These are phyloP conservation scores for Teunomyces stri DNA, from an alignment of 805 yeast genomes.

Conservation along the genomic window DNA sequence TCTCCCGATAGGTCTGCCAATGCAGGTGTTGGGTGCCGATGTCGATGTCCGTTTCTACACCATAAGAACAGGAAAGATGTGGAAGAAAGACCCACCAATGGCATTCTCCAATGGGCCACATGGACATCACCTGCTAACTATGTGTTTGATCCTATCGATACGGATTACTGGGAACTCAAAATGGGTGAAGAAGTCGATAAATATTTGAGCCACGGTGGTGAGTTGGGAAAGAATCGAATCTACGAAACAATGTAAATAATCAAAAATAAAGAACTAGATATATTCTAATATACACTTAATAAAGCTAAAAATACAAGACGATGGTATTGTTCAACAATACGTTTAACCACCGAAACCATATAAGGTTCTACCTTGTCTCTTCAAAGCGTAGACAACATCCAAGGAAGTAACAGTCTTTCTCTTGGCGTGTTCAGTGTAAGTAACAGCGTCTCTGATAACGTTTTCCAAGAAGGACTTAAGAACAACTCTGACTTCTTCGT, in stretches of 20 bases:
- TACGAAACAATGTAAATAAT: neutral
- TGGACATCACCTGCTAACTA: conserved; percentile 15
- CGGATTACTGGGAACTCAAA: conserved; percentile 15
- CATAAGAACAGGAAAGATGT: conserved; percentile 9
- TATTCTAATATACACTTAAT: conserved; percentile 25
- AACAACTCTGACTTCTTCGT: conserved; percentile 98
- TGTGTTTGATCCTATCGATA: conserved; percentile 11
- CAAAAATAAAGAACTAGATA: conserved; percentile 6
- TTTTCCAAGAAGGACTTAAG: conserved; percentile 93
- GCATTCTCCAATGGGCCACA: conserved; percentile 16
- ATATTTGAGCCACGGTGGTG: conserved; percentile 10
- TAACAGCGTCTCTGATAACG: conserved; percentile 98
- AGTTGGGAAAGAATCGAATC: conserved; percentile 5
- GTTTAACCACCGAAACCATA: conserved; percentile 98
- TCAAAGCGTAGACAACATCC: conserved; percentile 98
- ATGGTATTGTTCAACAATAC: conserved; percentile 10
- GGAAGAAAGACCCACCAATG: conserved; percentile 16
- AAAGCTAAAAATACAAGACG: conserved; percentile 4
- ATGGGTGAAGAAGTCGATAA: conserved; percentile 10
- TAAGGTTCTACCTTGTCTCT: conserved; percentile 99
- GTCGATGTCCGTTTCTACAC: conserved; percentile 60
- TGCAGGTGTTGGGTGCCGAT: conserved; percentile 77
- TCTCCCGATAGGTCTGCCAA: conserved; percentile 29
- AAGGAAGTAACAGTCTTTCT: conserved; percentile 99
- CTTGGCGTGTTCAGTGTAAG: conserved; percentile 99